Base-by-base conservation (phyloP, 768 basidiomycete species). In the Amylocystis lapponica region DNA sequence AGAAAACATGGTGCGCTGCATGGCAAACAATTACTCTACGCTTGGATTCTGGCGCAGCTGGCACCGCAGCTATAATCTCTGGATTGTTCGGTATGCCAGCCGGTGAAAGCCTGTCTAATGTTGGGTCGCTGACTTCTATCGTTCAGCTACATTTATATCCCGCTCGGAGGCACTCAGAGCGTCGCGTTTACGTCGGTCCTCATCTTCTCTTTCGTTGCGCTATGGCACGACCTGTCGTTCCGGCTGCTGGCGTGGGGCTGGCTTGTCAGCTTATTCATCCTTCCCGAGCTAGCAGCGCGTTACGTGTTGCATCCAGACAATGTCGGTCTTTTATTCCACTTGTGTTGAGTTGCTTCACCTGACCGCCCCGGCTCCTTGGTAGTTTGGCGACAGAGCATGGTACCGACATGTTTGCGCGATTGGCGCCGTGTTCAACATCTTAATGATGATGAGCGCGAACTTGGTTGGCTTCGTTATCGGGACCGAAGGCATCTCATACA, bases 1-100 rank as follows among this genome's bases (percentile, higher is more conserved):
- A 0, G 96, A 99, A 63, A 99, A 99, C 63, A 96, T 97, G 96
- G 76, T 99, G 11, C 78, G 96, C n/a, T 98, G 96, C 57, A 86
- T 97, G 82, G 87, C 81, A 17, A 99, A 98, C 62, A 98, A 97
- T 61, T 97, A 97, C 59, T 96, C 94, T 1, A 77, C 82, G 0
- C 61, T 83, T 9, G 92, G 92, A 0, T 98, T 99, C 64, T 98
- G 96, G 96, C 66, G 92, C 49, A 84, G 83, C 50, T 98, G 95
- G 96, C 95, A 98, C 60, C 72, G 96, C 7, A 90, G 86, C 49
- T 97, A 93, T 64, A 99, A 98, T 57, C 74, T 96, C 12, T 98
- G 95, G 96, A 71, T 94, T 35, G 79, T 92, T 27, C 72, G 94
- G 88, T 92, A 63, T 2, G 64, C 49, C 38, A 23, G 37, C 30